Conservation (phyloP, 2,329 filamentous ascomycete species). For the Boeremia lycopersici region DNA sequence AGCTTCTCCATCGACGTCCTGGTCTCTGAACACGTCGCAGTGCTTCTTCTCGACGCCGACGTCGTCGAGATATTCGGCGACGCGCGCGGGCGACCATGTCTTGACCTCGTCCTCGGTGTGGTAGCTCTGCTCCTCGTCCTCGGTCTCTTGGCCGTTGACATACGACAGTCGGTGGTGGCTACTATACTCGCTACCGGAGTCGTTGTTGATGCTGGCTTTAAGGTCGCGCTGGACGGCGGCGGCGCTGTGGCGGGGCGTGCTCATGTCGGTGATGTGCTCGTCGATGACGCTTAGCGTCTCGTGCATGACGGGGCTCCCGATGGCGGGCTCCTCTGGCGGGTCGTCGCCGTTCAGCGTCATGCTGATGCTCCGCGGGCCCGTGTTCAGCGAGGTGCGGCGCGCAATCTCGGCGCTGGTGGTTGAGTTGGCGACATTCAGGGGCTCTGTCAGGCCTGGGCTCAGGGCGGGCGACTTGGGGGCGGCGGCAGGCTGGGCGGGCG, state of each 20-base stretch:
- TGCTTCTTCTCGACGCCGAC: conserved; percentile 85
- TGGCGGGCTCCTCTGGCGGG: conserved; percentile 51
- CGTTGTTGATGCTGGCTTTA: conserved; percentile 64
- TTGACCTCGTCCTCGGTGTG: conserved; percentile 77
- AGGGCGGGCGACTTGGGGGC: conserved; percentile 20
- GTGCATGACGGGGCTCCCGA: conserved; percentile 80
- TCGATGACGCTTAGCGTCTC: conserved; percentile 96
- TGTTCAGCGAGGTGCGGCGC: conserved; percentile 32
- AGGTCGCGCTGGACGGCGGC: conserved; percentile 39
- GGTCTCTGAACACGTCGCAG: conserved; percentile 91
- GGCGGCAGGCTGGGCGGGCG: conserved; percentile 15
- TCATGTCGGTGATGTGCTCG: conserved; percentile 92
- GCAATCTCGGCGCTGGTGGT: conserved; percentile 18
- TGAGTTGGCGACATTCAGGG: conserved; percentile 37
- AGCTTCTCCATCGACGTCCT: conserved; percentile 95
- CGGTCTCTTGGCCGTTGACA: conserved; percentile 92
- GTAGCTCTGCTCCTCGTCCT: conserved; percentile 82
- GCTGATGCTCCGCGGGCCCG: conserved; percentile 41
- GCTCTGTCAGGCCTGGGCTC: conserved; percentile 30
- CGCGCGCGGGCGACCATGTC: conserved; percentile 78
- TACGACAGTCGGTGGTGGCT: conserved; percentile 83
- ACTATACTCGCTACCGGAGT: conserved; percentile 91
- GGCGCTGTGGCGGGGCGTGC: conserved; percentile 62
- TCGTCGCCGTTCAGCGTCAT: conserved; percentile 42
- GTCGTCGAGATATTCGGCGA: conserved; percentile 87